A percentile compares a stretch with the other conserved stretches of the same genome.
phyloP scores from a whole-genome alignment of 2,329 filamentous ascomycete species.

The Daldinia sp. region DNA sequence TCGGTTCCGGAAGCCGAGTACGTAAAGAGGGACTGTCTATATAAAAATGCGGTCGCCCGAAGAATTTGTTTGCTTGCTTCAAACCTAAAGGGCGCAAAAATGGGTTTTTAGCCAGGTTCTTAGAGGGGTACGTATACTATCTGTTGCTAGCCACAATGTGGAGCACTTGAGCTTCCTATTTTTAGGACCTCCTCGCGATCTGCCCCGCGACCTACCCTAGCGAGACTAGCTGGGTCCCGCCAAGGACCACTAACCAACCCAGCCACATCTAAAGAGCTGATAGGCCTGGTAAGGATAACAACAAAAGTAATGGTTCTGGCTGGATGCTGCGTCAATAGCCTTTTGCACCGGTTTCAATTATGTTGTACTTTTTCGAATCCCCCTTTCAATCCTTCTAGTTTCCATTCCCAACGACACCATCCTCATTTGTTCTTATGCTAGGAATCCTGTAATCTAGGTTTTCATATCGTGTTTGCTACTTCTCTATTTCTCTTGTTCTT shows the following conservation, averaged over 20 bases:
- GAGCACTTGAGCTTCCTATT: slow-evolving; percentile 22
- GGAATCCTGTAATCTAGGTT: not conserved
- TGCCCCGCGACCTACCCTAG: slow-evolving; percentile 24
- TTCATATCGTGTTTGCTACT: not conserved
- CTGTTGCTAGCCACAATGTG: slow-evolving; percentile 17
- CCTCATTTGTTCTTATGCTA: not conserved
- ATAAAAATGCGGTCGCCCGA: slow-evolving; percentile 1
- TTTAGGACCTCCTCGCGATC: slow-evolving; percentile 26
- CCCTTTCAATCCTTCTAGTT: slow-evolving; percentile 23
- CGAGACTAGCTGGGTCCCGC: slow-evolving; percentile 13
- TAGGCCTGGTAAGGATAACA: not conserved
- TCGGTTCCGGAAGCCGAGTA: slow-evolving; percentile 3
- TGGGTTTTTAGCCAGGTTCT: not conserved
- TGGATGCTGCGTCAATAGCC: not conserved
- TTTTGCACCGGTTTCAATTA: slow-evolving; percentile 1
- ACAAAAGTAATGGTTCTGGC: not conserved
- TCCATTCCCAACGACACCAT: slow-evolving; percentile 13
- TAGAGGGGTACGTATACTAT: slow-evolving; percentile 17
- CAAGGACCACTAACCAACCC: slow-evolving; percentile 17
- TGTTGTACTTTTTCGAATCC: slow-evolving; percentile 11
- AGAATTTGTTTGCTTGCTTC: slow-evolving; percentile 6
- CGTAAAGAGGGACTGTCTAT: not conserved
- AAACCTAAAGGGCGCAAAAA: not conserved
- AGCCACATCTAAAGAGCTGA: slow-evolving; percentile 24
- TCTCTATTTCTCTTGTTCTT: not conserved